phyloP scores from a whole-genome alignment of 2,329 filamentous ascomycete genomes.

The Penicillium sp. region DNA sequence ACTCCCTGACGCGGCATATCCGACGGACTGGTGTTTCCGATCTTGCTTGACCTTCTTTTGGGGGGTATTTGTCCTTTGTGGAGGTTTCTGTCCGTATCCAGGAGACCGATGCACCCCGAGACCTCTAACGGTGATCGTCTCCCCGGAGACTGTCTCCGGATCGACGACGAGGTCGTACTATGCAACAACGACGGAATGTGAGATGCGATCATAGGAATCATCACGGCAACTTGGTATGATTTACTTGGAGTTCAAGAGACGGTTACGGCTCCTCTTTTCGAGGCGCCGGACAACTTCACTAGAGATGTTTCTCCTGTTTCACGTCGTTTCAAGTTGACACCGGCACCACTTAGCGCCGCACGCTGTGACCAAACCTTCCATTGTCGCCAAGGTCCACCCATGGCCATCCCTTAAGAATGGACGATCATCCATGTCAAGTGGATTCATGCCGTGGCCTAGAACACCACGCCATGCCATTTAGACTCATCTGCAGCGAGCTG shows the following conservation, averaged over 20 bases:
- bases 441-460: slow-evolving; percentile 3
- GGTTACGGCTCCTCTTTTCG: background rate
- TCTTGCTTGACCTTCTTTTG: background rate
- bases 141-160: slow-evolving; percentile 1
- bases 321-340: slow-evolving; percentile 12
- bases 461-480: background rate
- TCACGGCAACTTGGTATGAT: background rate
- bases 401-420: slow-evolving; percentile 12
- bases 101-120: background rate
- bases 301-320: slow-evolving; percentile 4
- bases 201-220: slow-evolving; percentile 1
- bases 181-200: slow-evolving; percentile 7
- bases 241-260: background rate
- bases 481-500: background rate
- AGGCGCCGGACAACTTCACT: background rate
- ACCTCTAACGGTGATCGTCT: background rate
- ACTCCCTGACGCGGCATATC: background rate
- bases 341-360: slow-evolving; percentile 6
- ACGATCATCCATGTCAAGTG: slow-evolving; percentile 4
- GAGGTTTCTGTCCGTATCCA: background rate
- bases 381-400: slow-evolving; percentile 3
- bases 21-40: background rate
- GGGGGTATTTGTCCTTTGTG: background rate
- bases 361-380: slow-evolving; percentile 1
- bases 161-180: slow-evolving; percentile 8